Conservation (phyloP, 2,329 filamentous ascomycete genomes). For the Fusarium bactridioides region DNA sequence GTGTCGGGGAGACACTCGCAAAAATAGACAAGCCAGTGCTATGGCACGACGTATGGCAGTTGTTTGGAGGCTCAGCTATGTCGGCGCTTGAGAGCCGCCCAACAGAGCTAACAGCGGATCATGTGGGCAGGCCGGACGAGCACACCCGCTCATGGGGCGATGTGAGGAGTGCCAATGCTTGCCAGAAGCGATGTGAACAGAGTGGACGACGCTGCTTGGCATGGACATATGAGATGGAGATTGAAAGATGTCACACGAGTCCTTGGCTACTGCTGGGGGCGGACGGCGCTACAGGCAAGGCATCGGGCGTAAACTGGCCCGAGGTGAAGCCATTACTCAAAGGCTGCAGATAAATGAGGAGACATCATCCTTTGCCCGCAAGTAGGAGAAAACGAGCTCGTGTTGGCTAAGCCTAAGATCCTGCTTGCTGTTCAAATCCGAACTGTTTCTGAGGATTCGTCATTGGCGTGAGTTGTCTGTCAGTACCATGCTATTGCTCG, state of each 20-base stretch:
- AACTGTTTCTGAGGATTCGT: constrained; percentile 6
- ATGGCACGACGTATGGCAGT: constrained; percentile 60
- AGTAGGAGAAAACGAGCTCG: background rate
- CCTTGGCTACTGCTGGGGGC: constrained; percentile 60
- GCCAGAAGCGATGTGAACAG: constrained; percentile 53
- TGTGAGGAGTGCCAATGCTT: constrained; percentile 52
- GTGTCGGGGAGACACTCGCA: constrained; percentile 53
- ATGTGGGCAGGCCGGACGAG: constrained; percentile 60
- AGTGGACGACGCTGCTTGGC: constrained; percentile 55
- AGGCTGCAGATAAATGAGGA: constrained; percentile 34
- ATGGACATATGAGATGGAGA: constrained; percentile 57
- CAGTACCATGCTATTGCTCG: constrained; percentile 9
- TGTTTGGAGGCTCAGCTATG: constrained; percentile 55
- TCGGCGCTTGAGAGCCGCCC: constrained; percentile 48
- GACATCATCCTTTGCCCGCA: background rate
- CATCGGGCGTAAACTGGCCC: constrained; percentile 47
- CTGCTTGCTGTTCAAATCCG: constrained; percentile 8
- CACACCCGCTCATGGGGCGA: constrained; percentile 48
- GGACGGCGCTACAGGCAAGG: constrained; percentile 34
- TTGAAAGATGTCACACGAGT: constrained; percentile 53
- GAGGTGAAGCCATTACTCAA: constrained; percentile 39
- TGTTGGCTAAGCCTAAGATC: background rate
- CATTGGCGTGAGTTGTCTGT: constrained; percentile 15
- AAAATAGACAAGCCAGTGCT: constrained; percentile 51
- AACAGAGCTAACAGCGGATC: constrained; percentile 53